Evolutionary conservation across 768 basidiomycete species (phyloP).

Genomic region (Rhodotorula babjevae): DNA sequence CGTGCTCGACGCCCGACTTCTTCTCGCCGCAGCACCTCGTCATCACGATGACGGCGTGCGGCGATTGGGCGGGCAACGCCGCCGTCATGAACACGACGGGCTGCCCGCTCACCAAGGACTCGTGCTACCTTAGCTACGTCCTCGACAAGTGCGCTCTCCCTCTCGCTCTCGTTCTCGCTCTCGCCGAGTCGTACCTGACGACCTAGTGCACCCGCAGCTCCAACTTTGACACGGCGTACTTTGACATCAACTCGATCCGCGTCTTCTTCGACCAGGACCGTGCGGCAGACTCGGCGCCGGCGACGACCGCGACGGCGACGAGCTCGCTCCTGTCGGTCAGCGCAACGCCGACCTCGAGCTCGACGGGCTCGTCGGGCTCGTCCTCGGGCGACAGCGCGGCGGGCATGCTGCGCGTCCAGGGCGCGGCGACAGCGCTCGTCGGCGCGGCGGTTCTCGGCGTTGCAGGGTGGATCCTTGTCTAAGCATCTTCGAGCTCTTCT

Average conservation of each 20-base stretch:
- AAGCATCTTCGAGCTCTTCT: too few relatives aligned
- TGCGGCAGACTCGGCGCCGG: neutral
- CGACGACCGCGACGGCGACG: neutral
- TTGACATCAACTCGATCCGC: conserved; percentile 64
- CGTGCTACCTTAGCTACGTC: conserved; percentile 62
- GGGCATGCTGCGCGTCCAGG: neutral
- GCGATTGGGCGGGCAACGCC: conserved; percentile 41
- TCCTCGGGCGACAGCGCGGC: neutral
- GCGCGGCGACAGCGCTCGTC: neutral
- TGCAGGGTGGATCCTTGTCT: neutral
- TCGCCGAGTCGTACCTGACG: neutral
- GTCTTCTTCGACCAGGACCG: conserved; percentile 47
- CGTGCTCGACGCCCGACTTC: conserved; percentile 44
- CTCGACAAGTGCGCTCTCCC: conserved; percentile 46
- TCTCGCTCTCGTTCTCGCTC: neutral
- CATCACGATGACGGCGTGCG: conserved; percentile 36
- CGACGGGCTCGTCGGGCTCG: neutral
- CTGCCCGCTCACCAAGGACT: conserved; percentile 49
- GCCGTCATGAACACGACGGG: conserved; percentile 60
- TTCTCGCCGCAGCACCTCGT: conserved; percentile 46
- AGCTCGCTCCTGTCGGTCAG: neutral
- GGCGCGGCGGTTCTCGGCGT: neutral
- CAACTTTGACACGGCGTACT: conserved; percentile 64
- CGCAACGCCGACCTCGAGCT: neutral
- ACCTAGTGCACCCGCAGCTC: too few relatives aligned